Evolutionary conservation across 345 rosid species (phyloP).

Genomic region (Draba incana): DNA sequence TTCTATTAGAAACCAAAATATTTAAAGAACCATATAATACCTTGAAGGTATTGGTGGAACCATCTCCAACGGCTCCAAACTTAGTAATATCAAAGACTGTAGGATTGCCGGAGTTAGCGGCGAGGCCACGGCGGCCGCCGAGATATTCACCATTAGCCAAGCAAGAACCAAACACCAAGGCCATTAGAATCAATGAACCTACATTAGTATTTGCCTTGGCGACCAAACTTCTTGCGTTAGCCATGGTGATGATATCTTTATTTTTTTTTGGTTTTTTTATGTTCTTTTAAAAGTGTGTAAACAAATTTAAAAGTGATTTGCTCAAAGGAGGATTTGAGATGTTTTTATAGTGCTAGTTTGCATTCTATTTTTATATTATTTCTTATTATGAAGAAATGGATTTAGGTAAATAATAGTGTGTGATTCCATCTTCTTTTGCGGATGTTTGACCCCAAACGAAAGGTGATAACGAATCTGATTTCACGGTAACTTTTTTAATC

Average conservation of each 20-base stretch:
- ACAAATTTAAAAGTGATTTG: no score
- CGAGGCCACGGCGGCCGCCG: conserved; percentile 41
- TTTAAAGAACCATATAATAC: conserved; percentile 11
- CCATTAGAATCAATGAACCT: conserved; percentile 36
- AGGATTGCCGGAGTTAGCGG: conserved; percentile 36
- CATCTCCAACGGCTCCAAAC: conserved; percentile 52
- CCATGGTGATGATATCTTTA: no score
- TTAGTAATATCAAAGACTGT: conserved; percentile 49
- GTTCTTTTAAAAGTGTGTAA: no score
- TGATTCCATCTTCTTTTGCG: conserved; percentile 38
- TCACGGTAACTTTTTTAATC: background rate
- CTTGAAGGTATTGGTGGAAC: conserved; percentile 41
- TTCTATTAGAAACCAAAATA: no score
- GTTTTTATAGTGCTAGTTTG: conserved; percentile 8
- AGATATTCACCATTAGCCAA: conserved; percentile 47
- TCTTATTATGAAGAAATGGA: background rate
- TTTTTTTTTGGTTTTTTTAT: no score
- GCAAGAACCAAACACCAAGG: conserved; percentile 46
- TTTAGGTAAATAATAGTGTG: conserved; percentile 17
- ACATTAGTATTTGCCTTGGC: background rate
- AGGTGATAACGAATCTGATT: conserved; percentile 10
- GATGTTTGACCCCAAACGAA: conserved; percentile 21
- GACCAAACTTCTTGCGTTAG: no score
- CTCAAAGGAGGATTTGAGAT: background rate
- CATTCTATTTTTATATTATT: conserved; percentile 16